Percentiles rank a stretch among this genome's conserved stretches.
Conservation (phyloP, 176 grass and related monocot species). For the Canna indica region DNA sequence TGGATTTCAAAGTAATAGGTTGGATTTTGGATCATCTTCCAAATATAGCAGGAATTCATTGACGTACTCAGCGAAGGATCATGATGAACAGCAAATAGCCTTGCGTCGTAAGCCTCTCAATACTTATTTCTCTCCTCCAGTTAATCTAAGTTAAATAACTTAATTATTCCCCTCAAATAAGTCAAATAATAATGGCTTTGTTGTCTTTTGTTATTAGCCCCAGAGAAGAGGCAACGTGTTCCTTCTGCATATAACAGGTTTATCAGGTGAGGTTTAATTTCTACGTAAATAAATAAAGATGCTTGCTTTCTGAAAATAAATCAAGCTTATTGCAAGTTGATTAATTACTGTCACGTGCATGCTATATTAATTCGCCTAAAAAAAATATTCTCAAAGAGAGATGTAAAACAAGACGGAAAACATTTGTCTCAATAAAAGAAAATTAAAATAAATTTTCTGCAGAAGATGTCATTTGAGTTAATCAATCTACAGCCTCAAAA, state of each 20-base stretch:
- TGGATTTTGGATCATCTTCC: constrained; percentile 31
- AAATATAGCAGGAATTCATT: constrained; percentile 32
- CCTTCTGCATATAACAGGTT: constrained; percentile 93
- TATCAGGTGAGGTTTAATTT: constrained; percentile 65
- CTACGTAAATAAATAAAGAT: too few relatives aligned
- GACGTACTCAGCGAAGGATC: constrained; percentile 30
- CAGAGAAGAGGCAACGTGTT: constrained; percentile 79
- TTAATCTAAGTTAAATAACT: background rate
- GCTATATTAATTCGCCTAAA: too few relatives aligned
- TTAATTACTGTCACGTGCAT: too few relatives aligned
- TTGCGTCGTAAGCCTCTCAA: constrained; percentile 37
- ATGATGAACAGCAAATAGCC: constrained; percentile 46
- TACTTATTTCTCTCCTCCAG: background rate
- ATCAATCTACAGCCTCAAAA: too few relatives aligned
- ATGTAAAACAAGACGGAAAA: too few relatives aligned
- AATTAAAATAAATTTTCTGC: too few relatives aligned
- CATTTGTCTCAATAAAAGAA: too few relatives aligned
- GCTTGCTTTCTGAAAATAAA: too few relatives aligned
- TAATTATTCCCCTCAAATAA: background rate
- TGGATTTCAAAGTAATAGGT: constrained; percentile 28
- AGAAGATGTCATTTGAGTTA: too few relatives aligned
- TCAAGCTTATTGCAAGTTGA: too few relatives aligned
- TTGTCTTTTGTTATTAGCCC: constrained; percentile 28
- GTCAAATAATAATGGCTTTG: too few relatives aligned
- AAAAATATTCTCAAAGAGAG: too few relatives aligned